Conservation (phyloP, 2,329 filamentous ascomycete species). For the Aureobasidium namibiae region DNA sequence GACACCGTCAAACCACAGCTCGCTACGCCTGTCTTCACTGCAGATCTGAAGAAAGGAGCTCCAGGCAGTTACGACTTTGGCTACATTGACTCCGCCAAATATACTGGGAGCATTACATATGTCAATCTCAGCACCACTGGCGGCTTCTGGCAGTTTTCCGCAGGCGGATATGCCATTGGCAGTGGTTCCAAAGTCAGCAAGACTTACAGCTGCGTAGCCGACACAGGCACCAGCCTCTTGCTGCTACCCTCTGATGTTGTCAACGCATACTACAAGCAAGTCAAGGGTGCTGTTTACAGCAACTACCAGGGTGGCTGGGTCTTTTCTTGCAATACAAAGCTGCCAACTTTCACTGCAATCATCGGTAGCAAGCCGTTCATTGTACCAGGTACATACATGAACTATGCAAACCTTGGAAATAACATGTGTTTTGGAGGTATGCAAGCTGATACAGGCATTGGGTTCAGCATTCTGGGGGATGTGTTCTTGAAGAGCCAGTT, state of each 20-base stretch:
- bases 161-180: constrained; percentile 50
- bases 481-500: constrained; percentile 69
- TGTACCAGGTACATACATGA: constrained; percentile 30
- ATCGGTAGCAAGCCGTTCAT: constrained; percentile 37
- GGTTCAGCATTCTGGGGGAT: constrained; percentile 61
- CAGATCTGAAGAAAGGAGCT: constrained; percentile 44
- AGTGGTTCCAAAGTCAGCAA: constrained; percentile 28
- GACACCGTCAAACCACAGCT: constrained; percentile 48
- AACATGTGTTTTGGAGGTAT: constrained; percentile 57
- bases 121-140: constrained; percentile 46
- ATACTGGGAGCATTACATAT: constrained; percentile 51
- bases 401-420: constrained; percentile 42
- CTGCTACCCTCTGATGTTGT: constrained; percentile 44
- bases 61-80: constrained; percentile 50
- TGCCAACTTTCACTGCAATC: constrained; percentile 38
- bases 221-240: constrained; percentile 61
- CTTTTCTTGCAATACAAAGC: constrained; percentile 30
- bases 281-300: constrained; percentile 30
- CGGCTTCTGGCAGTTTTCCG: constrained; percentile 56
- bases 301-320: constrained; percentile 32
- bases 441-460: constrained; percentile 47
- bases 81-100: constrained; percentile 50
- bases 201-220: constrained; percentile 51
- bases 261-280: constrained; percentile 31
- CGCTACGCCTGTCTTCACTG: constrained; percentile 48